Base-by-base conservation (phyloP, 306 rosid genomes). In the Morella rubra region DNA sequence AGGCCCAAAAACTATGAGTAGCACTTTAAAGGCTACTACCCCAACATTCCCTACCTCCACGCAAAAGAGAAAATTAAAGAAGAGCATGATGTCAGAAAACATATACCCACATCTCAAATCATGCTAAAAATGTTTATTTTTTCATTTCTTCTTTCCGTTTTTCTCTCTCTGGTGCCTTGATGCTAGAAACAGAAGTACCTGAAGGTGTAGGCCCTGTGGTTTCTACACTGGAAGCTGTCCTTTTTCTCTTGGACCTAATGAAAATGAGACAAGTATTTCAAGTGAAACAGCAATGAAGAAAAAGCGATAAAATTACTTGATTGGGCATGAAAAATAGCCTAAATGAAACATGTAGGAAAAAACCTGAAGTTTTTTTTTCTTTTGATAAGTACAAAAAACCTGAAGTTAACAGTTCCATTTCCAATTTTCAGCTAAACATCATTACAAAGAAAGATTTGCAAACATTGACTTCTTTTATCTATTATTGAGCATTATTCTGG, bases 241-340 rank as follows among this genome's bases (percentile, higher is more conserved):
- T 84, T 81, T 89, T 91, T 81, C 86, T 86, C 88, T 91, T 93
- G 59, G 86, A 81, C 75, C 93, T 93, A 60, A 71, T 76, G 67
- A 24, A 83, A 45, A 6, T 24, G 60, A 62, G 74, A 50, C 10
- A 68, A 49, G 15, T 53, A 62, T 55, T 51, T 42, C 49, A 50
- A 42, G 50, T 7, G 3, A 70, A 44, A 85, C 53, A 44, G 73
- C 45, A 64, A 46, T 41, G 18, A 37, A 58, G 69, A 70, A 73
- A 76, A 71, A 73, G 45, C 24, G 72, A 69, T 64, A 70, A 16
- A 70, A 76, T 74, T 75, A 22, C 13, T 46, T 47, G 10, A 76
- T n/a, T 37, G n/a, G 45, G 16, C 45, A 51, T 13, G 16, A 52
- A 49, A 49, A 12, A 49, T 1, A 1, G 6, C 19, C 56, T 6